Evolutionary conservation across 129 eudicot species (phyloP).

Genomic region (Glebionis coronaria): DNA sequence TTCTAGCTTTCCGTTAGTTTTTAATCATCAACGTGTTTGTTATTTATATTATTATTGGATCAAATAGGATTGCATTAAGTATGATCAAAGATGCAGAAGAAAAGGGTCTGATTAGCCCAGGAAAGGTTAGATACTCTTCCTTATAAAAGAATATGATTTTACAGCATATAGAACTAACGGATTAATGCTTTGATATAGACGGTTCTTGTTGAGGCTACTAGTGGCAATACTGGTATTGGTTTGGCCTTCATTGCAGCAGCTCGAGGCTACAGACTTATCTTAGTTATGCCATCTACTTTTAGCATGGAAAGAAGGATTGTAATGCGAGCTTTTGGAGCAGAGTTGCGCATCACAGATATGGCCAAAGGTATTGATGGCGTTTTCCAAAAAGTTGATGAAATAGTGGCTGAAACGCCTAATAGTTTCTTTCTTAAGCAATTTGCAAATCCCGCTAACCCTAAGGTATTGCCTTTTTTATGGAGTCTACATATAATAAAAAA

Average conservation of each 20-base stretch:
- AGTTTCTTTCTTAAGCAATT: constrained; percentile 47
- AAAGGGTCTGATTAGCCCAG: constrained; percentile 67
- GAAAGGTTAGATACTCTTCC: constrained; percentile 46
- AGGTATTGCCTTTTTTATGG: constrained; percentile 31
- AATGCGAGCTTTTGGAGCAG: constrained; percentile 68
- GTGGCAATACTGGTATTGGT: constrained; percentile 82
- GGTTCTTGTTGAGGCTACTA: constrained; percentile 56
- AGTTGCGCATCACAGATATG: constrained; percentile 42
- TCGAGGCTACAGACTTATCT: constrained; percentile 54
- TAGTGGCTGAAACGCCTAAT: constrained; percentile 47
- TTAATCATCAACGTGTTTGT: neutral
- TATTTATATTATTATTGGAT: neutral
- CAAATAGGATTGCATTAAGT: constrained; percentile 49
- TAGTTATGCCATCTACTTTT: constrained; percentile 50
- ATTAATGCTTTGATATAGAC: constrained; percentile 32
- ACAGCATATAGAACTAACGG: neutral
- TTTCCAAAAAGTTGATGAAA: constrained; percentile 43
- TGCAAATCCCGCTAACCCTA: constrained; percentile 68
- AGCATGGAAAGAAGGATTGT: constrained; percentile 65
- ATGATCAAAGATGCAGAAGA: constrained; percentile 82
- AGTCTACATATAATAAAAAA: neutral
- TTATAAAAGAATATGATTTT: neutral
- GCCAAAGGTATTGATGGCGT: constrained; percentile 47
- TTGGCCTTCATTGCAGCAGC: constrained; percentile 70
- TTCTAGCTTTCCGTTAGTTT: neutral